Evolutionary conservation across 371 early-diverging fungal genomes (phyloP).

Genomic region (Parasitella parasitica): DNA sequence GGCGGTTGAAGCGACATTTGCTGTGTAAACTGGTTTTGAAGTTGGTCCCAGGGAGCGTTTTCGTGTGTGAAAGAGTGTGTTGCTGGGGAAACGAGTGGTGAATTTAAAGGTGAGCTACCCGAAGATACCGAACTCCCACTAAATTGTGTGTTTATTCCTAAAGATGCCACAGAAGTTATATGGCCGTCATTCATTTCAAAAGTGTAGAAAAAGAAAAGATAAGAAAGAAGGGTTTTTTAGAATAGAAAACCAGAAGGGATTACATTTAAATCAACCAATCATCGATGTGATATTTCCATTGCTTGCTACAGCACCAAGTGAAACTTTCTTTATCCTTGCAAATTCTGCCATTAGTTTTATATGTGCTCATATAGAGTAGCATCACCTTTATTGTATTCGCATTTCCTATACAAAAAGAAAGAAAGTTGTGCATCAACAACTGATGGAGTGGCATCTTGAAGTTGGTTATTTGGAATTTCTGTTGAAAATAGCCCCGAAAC

Average conservation of each 20-base stretch:
- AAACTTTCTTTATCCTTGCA: too few species aligned
- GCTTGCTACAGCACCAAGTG: too few species aligned
- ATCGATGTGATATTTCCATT: not conserved
- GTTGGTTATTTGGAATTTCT: too few species aligned
- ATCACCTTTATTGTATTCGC: too few species aligned
- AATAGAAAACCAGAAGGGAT: not conserved
- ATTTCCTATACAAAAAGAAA: too few species aligned
- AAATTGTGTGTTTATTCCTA: slow-evolving; percentile 31
- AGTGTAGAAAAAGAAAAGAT: slow-evolving; percentile 1
- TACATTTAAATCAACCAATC: not conserved
- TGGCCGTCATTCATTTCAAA: slow-evolving; percentile 21
- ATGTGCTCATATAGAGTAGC: too few species aligned
- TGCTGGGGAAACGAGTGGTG: slow-evolving; percentile 32
- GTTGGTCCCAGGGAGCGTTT: slow-evolving; percentile 28
- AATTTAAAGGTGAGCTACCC: slow-evolving; percentile 31
- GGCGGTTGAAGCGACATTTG: slow-evolving; percentile 39
- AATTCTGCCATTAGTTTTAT: too few species aligned
- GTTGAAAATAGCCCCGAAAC: too few species aligned
- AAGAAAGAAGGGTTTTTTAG: not conserved
- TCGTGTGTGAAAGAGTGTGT: slow-evolving; percentile 13
- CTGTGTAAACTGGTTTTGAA: slow-evolving; percentile 26
- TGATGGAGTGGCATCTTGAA: too few species aligned
- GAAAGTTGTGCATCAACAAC: too few species aligned
- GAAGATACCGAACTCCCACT: slow-evolving; percentile 31
- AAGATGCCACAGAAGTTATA: slow-evolving; percentile 13